A percentile compares a stretch with the other conserved stretches of the same genome.
These are phyloP conservation scores for Poa pratensis DNA, from an alignment of 176 grass and related monocot species.

Conservation along the genomic window DNA sequence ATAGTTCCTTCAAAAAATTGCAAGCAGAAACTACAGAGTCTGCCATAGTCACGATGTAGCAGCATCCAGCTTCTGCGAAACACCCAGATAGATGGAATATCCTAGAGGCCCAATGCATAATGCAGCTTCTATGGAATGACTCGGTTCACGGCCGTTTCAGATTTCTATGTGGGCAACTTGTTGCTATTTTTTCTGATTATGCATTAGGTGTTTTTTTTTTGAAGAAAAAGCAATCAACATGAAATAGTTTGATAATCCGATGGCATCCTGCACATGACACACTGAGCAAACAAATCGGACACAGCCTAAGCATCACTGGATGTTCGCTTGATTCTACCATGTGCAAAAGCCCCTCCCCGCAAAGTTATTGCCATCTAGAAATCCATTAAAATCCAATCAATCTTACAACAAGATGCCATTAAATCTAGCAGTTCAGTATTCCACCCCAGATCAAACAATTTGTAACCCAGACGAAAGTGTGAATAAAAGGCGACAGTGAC, in stretches of 20 bases:
- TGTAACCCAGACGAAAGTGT: slow-evolving; percentile 8
- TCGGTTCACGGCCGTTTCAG: not conserved
- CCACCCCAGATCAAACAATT: slow-evolving; percentile 18
- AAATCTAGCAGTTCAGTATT: slow-evolving; percentile 17
- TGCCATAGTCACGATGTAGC: slow-evolving; percentile 1
- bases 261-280: slow-evolving; percentile 19
- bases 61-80: slow-evolving; percentile 3
- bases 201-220: not conserved
- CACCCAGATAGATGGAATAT: not conserved
- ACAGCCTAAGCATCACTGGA: not conserved
- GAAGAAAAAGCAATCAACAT: not conserved
- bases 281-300: slow-evolving; percentile 9
- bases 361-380: not conserved
- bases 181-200: not conserved
- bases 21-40: not conserved
- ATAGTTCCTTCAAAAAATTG: not conserved
- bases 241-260: not conserved
- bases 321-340: slow-evolving; percentile 11
- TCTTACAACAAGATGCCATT: not conserved
- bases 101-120: not conserved
- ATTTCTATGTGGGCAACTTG: not conserved
- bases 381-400: slow-evolving; percentile 3
- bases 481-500: not conserved
- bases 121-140: not conserved
- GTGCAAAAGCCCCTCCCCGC: not conserved